These are phyloP conservation scores for Solanum clarkiae DNA, from an alignment of 257 asterid species.

Conservation along the genomic window DNA sequence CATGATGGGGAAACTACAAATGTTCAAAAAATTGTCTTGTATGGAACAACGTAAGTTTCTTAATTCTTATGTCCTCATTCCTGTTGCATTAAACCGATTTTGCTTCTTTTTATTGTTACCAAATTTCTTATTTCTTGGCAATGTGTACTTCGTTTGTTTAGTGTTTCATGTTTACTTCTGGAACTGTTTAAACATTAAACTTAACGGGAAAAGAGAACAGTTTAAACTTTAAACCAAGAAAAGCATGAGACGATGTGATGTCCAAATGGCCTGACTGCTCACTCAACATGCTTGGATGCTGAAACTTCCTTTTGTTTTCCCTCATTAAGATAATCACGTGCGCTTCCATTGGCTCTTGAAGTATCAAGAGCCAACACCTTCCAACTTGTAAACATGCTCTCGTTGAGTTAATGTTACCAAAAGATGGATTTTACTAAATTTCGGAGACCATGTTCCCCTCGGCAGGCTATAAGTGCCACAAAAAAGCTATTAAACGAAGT, in stretches of 20 bases:
- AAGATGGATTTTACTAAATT: not conserved
- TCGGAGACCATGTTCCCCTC: not conserved
- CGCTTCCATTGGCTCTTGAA: not conserved
- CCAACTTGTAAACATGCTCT: not conserved
- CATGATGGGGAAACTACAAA: slow-evolving; percentile 70
- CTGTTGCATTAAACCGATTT: not conserved
- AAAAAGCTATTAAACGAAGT: not conserved
- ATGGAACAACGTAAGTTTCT: slow-evolving; percentile 79
- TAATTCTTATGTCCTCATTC: not conserved
- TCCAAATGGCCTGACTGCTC: not conserved
- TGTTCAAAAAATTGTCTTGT: slow-evolving; percentile 76
- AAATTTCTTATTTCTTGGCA: not conserved
- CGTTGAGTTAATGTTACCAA: not conserved
- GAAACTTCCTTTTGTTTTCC: not conserved
- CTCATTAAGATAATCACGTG: not conserved
- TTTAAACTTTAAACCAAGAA: not conserved
- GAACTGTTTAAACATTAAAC: not conserved
- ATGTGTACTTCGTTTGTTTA: not conserved
- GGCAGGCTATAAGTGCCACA: not conserved
- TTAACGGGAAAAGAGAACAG: not conserved
- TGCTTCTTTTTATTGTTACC: not conserved
- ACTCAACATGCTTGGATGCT: not conserved
- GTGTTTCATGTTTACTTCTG: not conserved
- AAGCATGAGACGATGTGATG: not conserved
- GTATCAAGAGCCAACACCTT: not conserved